Percentiles rank a stretch among this genome's conserved stretches.
phyloP scores from a whole-genome alignment of 495 filamentous ascomycete species.

The Penicillium salamii region DNA sequence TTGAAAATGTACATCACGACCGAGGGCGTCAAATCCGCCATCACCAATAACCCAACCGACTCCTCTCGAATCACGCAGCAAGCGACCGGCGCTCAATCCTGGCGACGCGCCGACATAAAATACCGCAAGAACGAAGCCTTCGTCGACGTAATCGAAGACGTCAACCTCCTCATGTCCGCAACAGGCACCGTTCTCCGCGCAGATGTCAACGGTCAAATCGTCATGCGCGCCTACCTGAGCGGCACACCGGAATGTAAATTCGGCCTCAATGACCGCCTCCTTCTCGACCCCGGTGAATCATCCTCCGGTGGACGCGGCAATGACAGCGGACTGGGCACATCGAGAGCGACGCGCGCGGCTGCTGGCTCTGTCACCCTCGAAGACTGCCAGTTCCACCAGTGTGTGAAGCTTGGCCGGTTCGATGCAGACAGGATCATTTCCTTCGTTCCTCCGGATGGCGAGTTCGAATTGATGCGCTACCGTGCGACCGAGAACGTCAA shows the following conservation, averaged over 20 bases:
- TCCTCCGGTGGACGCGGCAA: slow-evolving; percentile 52
- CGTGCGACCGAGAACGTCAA: slow-evolving; percentile 99
- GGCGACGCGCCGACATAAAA: slow-evolving; percentile 95
- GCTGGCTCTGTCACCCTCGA: slow-evolving; percentile 95
- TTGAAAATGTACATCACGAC: slow-evolving; percentile 99
- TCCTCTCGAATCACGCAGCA: slow-evolving; percentile 98
- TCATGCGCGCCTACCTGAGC: slow-evolving; percentile 97
- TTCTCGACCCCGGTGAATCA: slow-evolving; percentile 72
- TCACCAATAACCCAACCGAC: slow-evolving; percentile 65
- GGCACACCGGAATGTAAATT: slow-evolving; percentile 99
- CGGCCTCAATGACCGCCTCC: slow-evolving; percentile 92
- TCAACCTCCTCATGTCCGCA: slow-evolving; percentile 97
- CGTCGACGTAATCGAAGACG: slow-evolving; percentile 98
- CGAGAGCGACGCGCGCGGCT: slow-evolving; percentile 89
- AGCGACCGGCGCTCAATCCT: slow-evolving; percentile 94
- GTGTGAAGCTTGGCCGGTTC: slow-evolving; percentile 96
- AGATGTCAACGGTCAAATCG: slow-evolving; percentile 95
- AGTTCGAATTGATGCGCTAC: slow-evolving; percentile 99
- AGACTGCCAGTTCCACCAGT: slow-evolving; percentile 99
- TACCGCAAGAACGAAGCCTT: slow-evolving; percentile 99
- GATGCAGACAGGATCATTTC: slow-evolving; percentile 97
- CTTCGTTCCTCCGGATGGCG: slow-evolving; percentile 96
- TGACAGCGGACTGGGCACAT: slow-evolving; percentile 33
- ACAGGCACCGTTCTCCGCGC: slow-evolving; percentile 92
- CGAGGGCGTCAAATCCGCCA: slow-evolving; percentile 95